Conservation (phyloP, 2,329 filamentous ascomycete species). For the Rutstroemia sp. region DNA sequence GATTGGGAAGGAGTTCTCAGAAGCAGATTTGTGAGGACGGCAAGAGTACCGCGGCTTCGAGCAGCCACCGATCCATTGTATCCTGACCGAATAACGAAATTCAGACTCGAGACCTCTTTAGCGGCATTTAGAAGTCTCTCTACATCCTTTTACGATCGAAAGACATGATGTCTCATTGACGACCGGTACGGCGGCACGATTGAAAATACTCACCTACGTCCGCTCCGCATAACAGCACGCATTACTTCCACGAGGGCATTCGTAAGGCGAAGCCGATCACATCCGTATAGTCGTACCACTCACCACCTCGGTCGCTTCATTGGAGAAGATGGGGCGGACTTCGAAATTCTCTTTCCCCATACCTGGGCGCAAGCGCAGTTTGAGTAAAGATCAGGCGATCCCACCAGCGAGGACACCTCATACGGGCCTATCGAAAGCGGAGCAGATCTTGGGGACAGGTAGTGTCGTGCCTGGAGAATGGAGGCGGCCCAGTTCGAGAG, state of each 20-base stretch:
- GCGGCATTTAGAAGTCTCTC: background rate
- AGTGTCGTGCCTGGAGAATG: slow-evolving; percentile 16
- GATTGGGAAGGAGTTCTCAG: background rate
- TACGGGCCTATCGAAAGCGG: slow-evolving; percentile 26
- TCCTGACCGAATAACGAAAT: background rate
- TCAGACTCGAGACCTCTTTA: background rate
- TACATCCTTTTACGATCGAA: background rate
- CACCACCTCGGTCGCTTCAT: background rate
- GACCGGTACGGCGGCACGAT: background rate
- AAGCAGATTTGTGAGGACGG: background rate
- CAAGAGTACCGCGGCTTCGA: background rate
- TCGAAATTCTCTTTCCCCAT: slow-evolving; percentile 32
- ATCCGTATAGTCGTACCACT: background rate
- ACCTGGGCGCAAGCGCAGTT: slow-evolving; percentile 25
- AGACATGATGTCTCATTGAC: slow-evolving; percentile 9
- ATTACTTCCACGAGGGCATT: background rate
- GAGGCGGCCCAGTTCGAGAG: slow-evolving; percentile 25
- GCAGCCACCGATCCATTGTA: background rate
- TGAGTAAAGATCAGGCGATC: slow-evolving; percentile 11
- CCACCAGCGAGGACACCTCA: background rate
- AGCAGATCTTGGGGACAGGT: slow-evolving; percentile 23
- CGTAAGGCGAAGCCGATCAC: background rate
- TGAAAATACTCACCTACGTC: slow-evolving; percentile 4
- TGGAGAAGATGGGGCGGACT: slow-evolving; percentile 27
- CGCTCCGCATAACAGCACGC: background rate